A percentile compares a stretch with the other conserved stretches of the same genome.
These are phyloP conservation scores for Candida dajiaensis DNA, from an alignment of 805 yeast genomes.

Conservation along the genomic window DNA sequence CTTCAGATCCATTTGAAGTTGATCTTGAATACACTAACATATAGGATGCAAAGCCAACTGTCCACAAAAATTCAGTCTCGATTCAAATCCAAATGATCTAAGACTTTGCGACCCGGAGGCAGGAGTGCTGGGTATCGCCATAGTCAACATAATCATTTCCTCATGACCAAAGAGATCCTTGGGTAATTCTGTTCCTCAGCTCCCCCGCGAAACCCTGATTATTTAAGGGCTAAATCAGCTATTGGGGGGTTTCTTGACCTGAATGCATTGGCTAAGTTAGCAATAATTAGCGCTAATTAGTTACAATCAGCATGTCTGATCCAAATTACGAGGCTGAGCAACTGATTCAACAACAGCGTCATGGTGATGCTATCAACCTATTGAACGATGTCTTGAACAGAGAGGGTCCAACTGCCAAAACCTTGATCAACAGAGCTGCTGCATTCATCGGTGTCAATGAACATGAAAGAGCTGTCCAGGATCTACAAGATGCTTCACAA, in stretches of 20 bases:
- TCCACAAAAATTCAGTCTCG: too few species aligned
- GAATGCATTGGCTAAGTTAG: not conserved
- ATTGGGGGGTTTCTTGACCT: not conserved
- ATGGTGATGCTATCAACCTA: slow-evolving; percentile 2
- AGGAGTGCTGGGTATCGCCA: too few species aligned
- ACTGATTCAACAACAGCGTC: slow-evolving; percentile 1
- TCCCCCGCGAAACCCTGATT: not conserved
- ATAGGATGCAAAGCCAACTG: too few species aligned
- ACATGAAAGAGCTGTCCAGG: slow-evolving; percentile 18
- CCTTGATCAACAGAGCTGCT: slow-evolving; percentile 19
- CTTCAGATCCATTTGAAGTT: too few species aligned
- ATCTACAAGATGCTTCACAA: slow-evolving; percentile 17
- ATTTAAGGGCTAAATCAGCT: too few species aligned
- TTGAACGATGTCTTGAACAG: not conserved
- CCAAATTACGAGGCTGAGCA: slow-evolving; percentile 13
- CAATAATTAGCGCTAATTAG: not conserved
- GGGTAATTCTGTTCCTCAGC: not conserved
- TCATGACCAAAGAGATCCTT: too few species aligned
- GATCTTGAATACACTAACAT: too few species aligned
- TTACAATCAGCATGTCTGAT: slow-evolving; percentile 3
- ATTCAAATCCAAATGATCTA: too few species aligned
- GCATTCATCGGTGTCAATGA: slow-evolving; percentile 13
- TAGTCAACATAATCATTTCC: too few species aligned
- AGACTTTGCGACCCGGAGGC: too few species aligned
- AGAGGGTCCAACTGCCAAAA: slow-evolving; percentile 13